Conservation (phyloP, 306 rosid genomes). For the Vigna angularis region DNA sequence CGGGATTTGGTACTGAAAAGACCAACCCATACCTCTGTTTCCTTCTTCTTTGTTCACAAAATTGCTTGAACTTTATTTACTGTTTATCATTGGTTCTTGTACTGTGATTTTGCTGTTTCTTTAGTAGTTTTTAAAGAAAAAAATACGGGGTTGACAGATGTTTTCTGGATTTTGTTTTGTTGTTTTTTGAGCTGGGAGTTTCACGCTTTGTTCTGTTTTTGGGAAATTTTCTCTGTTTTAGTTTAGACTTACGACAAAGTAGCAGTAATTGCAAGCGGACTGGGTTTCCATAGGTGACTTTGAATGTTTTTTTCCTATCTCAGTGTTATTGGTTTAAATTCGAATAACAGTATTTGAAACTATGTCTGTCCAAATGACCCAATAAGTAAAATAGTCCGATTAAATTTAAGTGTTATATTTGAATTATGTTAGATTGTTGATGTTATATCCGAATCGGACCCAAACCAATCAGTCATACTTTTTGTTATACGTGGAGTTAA, state of each 20-base stretch:
- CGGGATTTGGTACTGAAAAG: conserved; percentile 74
- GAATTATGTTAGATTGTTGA: too few species aligned
- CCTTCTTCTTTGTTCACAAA: not conserved
- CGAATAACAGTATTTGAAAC: too few species aligned
- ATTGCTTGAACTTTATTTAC: not conserved
- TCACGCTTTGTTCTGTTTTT: not conserved
- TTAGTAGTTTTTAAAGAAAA: not conserved
- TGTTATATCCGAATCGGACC: too few species aligned
- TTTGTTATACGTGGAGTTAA: not conserved
- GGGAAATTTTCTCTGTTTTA: not conserved
- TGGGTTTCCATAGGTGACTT: too few species aligned
- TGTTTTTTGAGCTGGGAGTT: conserved; percentile 21
- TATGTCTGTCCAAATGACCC: too few species aligned
- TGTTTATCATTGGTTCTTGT: not conserved
- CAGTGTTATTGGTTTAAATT: too few species aligned
- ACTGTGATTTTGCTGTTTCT: not conserved
- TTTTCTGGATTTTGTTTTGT: conserved; percentile 21
- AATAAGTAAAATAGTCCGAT: too few species aligned
- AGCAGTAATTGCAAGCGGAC: too few species aligned
- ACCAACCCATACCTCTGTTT: conserved; percentile 37
- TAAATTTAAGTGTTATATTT: too few species aligned
- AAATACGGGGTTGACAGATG: conserved; percentile 14
- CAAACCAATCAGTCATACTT: too few species aligned
- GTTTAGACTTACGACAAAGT: conserved; percentile 61
- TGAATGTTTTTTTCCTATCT: too few species aligned